These are phyloP conservation scores for Zychaea mexicana DNA, from an alignment of 371 early-diverging fungal genomes.

Conservation along the genomic window DNA sequence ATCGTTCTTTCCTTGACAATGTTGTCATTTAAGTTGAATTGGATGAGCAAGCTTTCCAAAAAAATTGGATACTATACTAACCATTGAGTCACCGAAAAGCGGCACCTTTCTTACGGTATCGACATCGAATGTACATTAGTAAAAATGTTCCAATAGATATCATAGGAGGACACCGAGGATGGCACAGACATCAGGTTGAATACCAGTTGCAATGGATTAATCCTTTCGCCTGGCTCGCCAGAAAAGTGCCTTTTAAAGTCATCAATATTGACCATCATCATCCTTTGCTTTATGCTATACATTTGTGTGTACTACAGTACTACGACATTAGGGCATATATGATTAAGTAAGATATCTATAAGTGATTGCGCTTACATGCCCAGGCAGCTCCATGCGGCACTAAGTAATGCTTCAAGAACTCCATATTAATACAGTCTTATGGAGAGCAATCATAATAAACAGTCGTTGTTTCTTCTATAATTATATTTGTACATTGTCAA, in stretches of 20 bases:
- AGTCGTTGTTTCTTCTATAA: not conserved
- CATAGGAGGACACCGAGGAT: slow-evolving; percentile 39
- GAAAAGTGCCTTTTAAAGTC: slow-evolving; percentile 30
- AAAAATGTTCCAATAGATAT: slow-evolving; percentile 41
- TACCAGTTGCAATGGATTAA: slow-evolving; percentile 19
- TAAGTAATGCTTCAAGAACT: slow-evolving; percentile 31
- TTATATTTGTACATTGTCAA: not conserved
- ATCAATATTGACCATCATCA: too few relatives aligned
- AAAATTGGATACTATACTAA: too few relatives aligned
- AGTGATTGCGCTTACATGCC: slow-evolving; percentile 25
- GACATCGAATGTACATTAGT: slow-evolving; percentile 32
- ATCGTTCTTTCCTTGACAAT: too few relatives aligned
- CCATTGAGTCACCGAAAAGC: not conserved
- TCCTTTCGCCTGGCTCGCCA: slow-evolving; percentile 34
- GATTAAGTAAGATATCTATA: not conserved
- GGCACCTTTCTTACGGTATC: slow-evolving; percentile 37
- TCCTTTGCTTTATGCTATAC: too few relatives aligned
- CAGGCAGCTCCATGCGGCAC: slow-evolving; percentile 27
- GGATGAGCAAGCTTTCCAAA: too few relatives aligned
- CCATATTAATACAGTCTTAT: slow-evolving; percentile 31
- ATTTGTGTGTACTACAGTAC: not conserved
- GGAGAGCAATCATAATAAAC: not conserved
- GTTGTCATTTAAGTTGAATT: too few relatives aligned
- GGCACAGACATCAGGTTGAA: slow-evolving; percentile 34
- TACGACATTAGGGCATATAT: too few relatives aligned